Evolutionary conservation across 257 asterid genomes (phyloP).

Genomic region (Mentha longifolia): DNA sequence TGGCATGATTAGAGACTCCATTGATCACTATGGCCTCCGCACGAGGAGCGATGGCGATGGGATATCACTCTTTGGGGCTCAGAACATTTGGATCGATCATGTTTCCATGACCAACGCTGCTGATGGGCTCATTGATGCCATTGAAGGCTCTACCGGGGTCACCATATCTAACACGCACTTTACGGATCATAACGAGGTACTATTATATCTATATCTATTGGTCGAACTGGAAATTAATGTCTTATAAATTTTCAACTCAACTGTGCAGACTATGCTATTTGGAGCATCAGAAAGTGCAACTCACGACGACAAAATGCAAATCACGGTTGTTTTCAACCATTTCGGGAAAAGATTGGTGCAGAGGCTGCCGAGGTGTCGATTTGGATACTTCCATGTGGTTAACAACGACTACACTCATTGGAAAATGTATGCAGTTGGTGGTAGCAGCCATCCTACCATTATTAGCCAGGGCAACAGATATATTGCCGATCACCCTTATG

Average conservation of each 20-base stretch:
- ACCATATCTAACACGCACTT: slow-evolving; percentile 48
- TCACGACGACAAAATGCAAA: slow-evolving; percentile 46
- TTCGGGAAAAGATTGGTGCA: slow-evolving; percentile 62
- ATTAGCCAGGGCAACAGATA: background rate
- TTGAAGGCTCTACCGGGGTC: slow-evolving; percentile 42
- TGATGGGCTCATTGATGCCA: slow-evolving; percentile 50
- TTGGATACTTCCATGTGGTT: slow-evolving; percentile 25
- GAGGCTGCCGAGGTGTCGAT: slow-evolving; percentile 51
- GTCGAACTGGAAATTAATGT: no score
- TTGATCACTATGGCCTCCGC: slow-evolving; percentile 37
- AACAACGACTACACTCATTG: slow-evolving; percentile 6
- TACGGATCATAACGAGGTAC: slow-evolving; percentile 44
- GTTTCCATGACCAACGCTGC: slow-evolving; percentile 37
- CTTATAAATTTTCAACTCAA: no score
- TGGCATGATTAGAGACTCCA: slow-evolving; percentile 37
- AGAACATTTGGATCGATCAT: slow-evolving; percentile 48
- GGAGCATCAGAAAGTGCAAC: slow-evolving; percentile 33
- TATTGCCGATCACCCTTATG: slow-evolving; percentile 2
- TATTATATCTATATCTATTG: background rate
- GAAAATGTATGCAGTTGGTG: background rate
- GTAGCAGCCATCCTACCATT: background rate
- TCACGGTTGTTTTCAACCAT: slow-evolving; percentile 59
- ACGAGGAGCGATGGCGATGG: slow-evolving; percentile 48
- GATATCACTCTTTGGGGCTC: slow-evolving; percentile 41
- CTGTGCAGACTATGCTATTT: slow-evolving; percentile 34